Base-by-base conservation (phyloP, 169 alveolate species). In the Amoebophrya sp. region DNA sequence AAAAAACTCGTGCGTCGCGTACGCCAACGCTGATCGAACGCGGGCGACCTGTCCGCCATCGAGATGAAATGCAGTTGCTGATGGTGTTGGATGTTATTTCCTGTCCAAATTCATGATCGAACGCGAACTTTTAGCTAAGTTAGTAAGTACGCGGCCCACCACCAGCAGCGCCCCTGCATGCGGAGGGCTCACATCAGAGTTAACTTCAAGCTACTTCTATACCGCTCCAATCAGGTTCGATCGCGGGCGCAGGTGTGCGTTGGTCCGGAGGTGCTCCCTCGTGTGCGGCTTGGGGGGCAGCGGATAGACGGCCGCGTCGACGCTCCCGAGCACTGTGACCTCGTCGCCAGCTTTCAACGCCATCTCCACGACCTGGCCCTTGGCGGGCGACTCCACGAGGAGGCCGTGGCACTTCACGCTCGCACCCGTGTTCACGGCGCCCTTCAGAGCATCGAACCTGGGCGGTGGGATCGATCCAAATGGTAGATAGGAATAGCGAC, bases 161-260 rank as follows among this genome's bases (percentile, higher is more conserved):
- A n/a, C n/a, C n/a, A n/a, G n/a, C n/a, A n/a, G n/a, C n/a, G n/a
- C n/a, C n/a, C n/a, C n/a, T n/a, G n/a, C 87, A 18, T 88, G 18
- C 18, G 29, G 40, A 23, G 7, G 20, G 7, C 78, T n/a, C 10
- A 41, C 78, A 41, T 88, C 78, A 20, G 5, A 7, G 20, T 41
- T 10, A 20, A 29, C 20, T 88, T 10, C 7, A 88, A 23, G 20
- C 39, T 88, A 41, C 39, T 20, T 16, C 43, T 23, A 31, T 39
- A 98, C 97, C 31, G 99, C 97, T 38, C 99, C 97, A 88, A 98
- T 97, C 89, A 97, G 94, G 93, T 97, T 96, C 40, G 99, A 96
- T 91, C 99, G 96, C 50, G 99, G 99, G 91, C 99, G 95, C 92
- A 98, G 95, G 92, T 99, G 99, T 45, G 99, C 99, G 39, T 89